Percentiles rank a stretch among this genome's conserved stretches.
These are phyloP conservation scores for Fusarium chaquense DNA, from an alignment of 2,329 filamentous ascomycete genomes.

Conservation along the genomic window DNA sequence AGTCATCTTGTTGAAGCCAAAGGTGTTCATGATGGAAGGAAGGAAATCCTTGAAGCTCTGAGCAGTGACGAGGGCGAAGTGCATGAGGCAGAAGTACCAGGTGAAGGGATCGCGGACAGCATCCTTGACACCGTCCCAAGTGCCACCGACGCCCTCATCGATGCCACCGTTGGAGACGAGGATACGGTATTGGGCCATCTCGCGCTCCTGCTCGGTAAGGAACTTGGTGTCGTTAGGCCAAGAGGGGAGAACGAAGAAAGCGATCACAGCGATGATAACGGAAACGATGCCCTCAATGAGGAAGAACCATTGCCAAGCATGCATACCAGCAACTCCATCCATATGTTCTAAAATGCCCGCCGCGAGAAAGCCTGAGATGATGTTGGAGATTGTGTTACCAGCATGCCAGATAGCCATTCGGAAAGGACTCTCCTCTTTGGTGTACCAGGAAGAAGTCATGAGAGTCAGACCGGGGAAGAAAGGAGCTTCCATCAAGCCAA, in stretches of 20 bases:
- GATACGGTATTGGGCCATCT: conserved; percentile 55
- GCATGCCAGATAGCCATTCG: conserved; percentile 61
- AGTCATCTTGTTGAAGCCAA: conserved; percentile 47
- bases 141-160: conserved; percentile 54
- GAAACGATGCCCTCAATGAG: conserved; percentile 53
- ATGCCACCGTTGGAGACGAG: conserved; percentile 53
- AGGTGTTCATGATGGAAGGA: conserved; percentile 54
- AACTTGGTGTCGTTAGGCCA: conserved; percentile 51
- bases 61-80: conserved; percentile 59
- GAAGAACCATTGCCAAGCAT: conserved; percentile 59
- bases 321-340: conserved; percentile 52
- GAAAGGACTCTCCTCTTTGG: conserved; percentile 57
- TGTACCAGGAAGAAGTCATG: conserved; percentile 61
- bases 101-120: conserved; percentile 55
- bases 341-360: conserved; percentile 59
- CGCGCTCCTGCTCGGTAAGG: conserved; percentile 54
- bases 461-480: conserved; percentile 56
- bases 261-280: conserved; percentile 50
- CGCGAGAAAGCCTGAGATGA: conserved; percentile 59
- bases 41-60: conserved; percentile 59
- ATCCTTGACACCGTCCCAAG: conserved; percentile 54
- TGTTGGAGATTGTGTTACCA: conserved; percentile 60
- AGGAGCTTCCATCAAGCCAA: conserved; percentile 51
- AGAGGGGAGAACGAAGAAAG: conserved; percentile 53
- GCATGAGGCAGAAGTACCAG: conserved; percentile 55